Evolutionary conservation across 768 basidiomycete species (phyloP), one percentile per base, ranked within the genome.

Genomic region (Tulasnella sp.): DNA sequence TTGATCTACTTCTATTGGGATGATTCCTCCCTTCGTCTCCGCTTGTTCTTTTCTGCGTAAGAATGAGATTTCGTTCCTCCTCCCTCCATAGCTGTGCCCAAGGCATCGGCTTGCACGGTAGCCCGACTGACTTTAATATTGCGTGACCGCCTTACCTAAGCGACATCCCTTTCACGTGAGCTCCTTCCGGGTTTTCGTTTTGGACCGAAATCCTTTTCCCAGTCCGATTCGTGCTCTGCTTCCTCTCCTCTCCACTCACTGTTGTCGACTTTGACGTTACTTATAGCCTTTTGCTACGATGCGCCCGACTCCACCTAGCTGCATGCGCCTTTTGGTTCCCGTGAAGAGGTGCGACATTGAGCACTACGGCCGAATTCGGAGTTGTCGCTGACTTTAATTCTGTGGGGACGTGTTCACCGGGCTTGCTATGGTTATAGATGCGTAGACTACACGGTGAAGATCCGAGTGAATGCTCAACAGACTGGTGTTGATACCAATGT

Each of bases 381-480:
- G 37, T 20, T 44, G 37, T 24, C 28, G n/a, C 75, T 34, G 37
- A 31, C 73, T 60, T 37, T 42, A 31, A 46, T 20, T 3, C 16
- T 16, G n/a, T 78, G 76, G 41, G 44, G 54, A 54, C 54, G 4
- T 8, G 54, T n/a, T n/a, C 24, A 8, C 54, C 24, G 4, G 24
- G 8, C 54, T 54, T n/a, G 54, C 22, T 54, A 54, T n/a, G 54
- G n/a, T 0, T 9, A 1, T n/a, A 98, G 95, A 82, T 92, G 94
- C 76, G 94, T 99, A 76, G 98, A 99, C 88, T 99, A 95, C 91
- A 94, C 96, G 4, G 96, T 97, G 87, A 99, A 98, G 90, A 98
- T 99, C 87, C 94, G 97, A 76, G 96, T 99, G 75, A 97, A 97
- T 85, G 91, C 96, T 8, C 92, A 94, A 83, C 96, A 98, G 85